Conservation (phyloP, 495 filamentous ascomycete species). For the Geoglossum glabrum region DNA sequence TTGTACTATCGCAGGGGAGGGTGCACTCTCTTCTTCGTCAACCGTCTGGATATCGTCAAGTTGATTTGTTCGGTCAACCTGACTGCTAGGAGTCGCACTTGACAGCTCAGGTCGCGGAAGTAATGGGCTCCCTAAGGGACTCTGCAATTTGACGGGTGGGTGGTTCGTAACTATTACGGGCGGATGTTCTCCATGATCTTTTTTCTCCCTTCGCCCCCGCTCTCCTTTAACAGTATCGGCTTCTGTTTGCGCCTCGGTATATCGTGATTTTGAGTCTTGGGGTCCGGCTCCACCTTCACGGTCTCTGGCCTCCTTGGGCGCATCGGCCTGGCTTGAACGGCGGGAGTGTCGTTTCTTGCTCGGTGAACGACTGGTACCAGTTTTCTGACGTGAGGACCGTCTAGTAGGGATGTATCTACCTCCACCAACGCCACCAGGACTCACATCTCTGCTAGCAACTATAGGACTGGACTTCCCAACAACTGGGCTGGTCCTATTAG, state of each 20-base stretch:
- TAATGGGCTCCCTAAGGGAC: background rate
- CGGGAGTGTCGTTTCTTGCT: background rate
- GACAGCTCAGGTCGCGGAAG: background rate
- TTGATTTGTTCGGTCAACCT: background rate
- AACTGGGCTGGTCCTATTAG: background rate
- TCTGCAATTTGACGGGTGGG: constrained; percentile 1
- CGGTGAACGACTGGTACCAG: background rate
- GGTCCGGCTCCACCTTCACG: background rate
- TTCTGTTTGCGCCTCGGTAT: background rate
- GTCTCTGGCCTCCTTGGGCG: background rate
- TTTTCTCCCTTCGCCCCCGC: background rate
- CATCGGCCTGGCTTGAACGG: background rate
- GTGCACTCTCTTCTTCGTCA: constrained; percentile 3
- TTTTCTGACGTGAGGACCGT: background rate
- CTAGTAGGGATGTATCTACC: background rate
- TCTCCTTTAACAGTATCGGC: background rate
- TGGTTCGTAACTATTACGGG: background rate
- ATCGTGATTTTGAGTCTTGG: background rate
- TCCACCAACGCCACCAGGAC: background rate
- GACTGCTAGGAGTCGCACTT: background rate
- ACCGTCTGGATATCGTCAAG: background rate
- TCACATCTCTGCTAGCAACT: background rate
- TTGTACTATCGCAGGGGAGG: constrained; percentile 2
- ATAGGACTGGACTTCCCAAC: background rate
- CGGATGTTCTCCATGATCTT: background rate